Evolutionary conservation across 306 rosid genomes (phyloP), one percentile per base, ranked within the genome.

Genomic region (Cicer yamashitae): DNA sequence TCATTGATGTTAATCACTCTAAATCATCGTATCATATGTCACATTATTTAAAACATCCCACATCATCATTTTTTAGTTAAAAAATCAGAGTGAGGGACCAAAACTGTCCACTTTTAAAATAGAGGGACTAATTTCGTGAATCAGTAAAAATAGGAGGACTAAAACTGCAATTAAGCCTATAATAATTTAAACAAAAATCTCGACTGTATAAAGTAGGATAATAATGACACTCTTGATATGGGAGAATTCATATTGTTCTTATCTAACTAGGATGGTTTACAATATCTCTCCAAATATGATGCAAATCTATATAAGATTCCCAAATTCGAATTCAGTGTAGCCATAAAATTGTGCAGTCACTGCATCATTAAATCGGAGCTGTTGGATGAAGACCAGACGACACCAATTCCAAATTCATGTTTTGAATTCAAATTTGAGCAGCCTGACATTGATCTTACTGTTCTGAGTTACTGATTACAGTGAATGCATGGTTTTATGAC

Each of bases 381-480:
- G 22, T 51, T 51, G 57, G 22, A 51, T 14, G 57, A 51, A 51
- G 20, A 51, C 15, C 22, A 51, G 22, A 20, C 6, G 7, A 51
- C 57, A 12, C 57, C 7, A 14, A 51, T 51, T 51, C 22, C 1
- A 5, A 51, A 18, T 51, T 51, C 22, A 51, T 51, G 22, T 14
- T 51, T 51, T 51, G 57, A 51, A 14, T 51, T 51, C 57, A 51
- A 51, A n/a, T n/a, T 51, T 15, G 22, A 51, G 57, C 57, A 51
- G 57, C 0, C 57, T 1, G 57, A 51, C 57, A 51, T 51, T 14
- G 57, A 14, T 51, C 57, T 14, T 14, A 51, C 22, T 14, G 3
- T 47, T 47, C 22, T 51, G 20, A 14, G 7, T 51, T 14, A 51
- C 10, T 51, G 22, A 51, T 51, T 51, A 14, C 57, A 51, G 0